phyloP scores from a whole-genome alignment of 306 rosid genomes.

The Notholithocarpus densiflorus region DNA sequence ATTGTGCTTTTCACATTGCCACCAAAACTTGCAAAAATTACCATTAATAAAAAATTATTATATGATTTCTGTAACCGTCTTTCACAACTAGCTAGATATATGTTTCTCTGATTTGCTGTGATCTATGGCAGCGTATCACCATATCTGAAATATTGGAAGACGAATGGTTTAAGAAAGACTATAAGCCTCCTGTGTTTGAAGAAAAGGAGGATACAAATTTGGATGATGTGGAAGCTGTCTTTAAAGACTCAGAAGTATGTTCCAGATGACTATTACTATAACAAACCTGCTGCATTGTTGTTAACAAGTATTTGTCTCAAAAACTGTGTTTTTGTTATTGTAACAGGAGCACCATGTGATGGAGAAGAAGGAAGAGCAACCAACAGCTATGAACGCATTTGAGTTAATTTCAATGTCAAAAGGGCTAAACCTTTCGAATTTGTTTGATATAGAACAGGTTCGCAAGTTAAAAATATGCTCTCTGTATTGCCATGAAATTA shows the following conservation, averaged over 20 bases:
- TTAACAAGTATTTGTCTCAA: conserved; percentile 14
- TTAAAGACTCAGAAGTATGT: conserved; percentile 90
- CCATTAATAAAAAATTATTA: background rate
- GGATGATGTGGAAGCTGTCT: conserved; percentile 96
- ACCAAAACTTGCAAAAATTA: background rate
- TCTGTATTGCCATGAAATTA: conserved; percentile 3
- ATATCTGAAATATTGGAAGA: conserved; percentile 71
- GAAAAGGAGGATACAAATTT: conserved; percentile 76
- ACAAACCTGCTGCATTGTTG: conserved; percentile 12
- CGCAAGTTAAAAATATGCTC: conserved; percentile 7
- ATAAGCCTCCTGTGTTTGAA: conserved; percentile 76
- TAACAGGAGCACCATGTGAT: conserved; percentile 89
- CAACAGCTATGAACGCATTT: conserved; percentile 87
- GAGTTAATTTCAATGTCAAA: conserved; percentile 94
- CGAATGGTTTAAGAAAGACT: conserved; percentile 93
- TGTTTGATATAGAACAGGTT: conserved; percentile 93
- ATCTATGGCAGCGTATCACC: conserved; percentile 74
- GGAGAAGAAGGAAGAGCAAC: conserved; percentile 95
- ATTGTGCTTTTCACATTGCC: background rate
- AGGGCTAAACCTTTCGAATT: conserved; percentile 90
- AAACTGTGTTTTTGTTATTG: conserved; percentile 17
- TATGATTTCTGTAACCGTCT: background rate
- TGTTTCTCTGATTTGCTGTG: conserved; percentile 19
- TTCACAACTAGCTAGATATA: conserved; percentile 9
- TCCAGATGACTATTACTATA: conserved; percentile 12